These are phyloP conservation scores for Leptodermis oblonga DNA, from an alignment of 257 asterid species.

Conservation along the genomic window DNA sequence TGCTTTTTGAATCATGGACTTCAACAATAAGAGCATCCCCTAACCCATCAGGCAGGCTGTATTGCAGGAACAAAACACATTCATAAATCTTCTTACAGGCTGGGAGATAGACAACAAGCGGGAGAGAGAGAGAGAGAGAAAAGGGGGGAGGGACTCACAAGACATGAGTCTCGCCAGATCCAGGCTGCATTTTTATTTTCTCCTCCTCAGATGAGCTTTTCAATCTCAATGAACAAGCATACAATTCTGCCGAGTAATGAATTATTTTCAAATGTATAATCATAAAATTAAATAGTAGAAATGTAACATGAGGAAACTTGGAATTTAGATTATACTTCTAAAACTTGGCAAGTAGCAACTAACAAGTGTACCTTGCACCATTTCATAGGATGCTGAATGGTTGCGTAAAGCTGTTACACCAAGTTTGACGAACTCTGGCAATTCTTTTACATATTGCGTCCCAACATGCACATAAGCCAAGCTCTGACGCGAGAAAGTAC, in stretches of 20 bases:
- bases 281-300: conserved; percentile 11
- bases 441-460: conserved; percentile 70
- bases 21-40: conserved; percentile 85
- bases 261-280: conserved; percentile 4
- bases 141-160: no score
- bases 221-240: conserved; percentile 70
- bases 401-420: conserved; percentile 69
- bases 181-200: conserved; percentile 84
- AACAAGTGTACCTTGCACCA: conserved; percentile 57
- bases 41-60: conserved; percentile 87
- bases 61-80: conserved; percentile 17
- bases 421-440: conserved; percentile 66
- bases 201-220: conserved; percentile 84
- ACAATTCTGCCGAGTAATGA: conserved; percentile 50
- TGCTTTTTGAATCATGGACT: conserved; percentile 78
- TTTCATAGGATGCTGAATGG: conserved; percentile 57
- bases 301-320: background rate
- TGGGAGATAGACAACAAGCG: conserved; percentile 3
- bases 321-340: background rate
- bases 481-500: conserved; percentile 59
- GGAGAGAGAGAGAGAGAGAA: background rate
- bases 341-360: background rate
- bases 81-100: conserved; percentile 8
- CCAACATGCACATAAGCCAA: conserved; percentile 57
- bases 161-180: conserved; percentile 87